These are phyloP conservation scores for Fraxinus velutina DNA, from an alignment of 305 asterid species.

Conservation along the genomic window DNA sequence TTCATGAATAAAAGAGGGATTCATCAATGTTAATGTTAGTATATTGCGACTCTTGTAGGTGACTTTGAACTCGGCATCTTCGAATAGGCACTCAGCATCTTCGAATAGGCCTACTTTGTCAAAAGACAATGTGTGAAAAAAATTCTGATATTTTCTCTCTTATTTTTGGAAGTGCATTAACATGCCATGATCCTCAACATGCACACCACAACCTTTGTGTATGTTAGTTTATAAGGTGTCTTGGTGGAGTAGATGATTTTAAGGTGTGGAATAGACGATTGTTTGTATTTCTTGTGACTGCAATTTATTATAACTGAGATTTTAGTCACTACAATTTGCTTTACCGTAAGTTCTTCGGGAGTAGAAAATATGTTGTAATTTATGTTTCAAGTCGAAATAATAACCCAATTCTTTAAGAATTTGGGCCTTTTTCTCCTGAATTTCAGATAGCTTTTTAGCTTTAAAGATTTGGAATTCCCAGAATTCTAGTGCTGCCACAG, in stretches of 20 bases:
- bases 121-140: no score
- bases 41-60: no score
- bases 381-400: not conserved
- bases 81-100: no score
- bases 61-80: no score
- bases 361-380: conserved; percentile 10
- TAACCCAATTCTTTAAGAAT: conserved; percentile 6
- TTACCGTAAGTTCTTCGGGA: not conserved
- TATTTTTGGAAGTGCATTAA: not conserved
- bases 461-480: conserved; percentile 96
- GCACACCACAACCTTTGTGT: not conserved
- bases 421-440: conserved; percentile 7
- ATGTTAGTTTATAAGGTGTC: not conserved
- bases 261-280: not conserved
- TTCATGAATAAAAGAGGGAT: no score
- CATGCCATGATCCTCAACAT: not conserved
- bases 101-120: no score
- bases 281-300: not conserved
- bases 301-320: not conserved
- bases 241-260: not conserved
- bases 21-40: no score
- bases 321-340: not conserved
- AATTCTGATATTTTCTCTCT: not conserved
- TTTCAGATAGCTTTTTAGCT: conserved; percentile 85
- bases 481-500: conserved; percentile 88